Conservation (phyloP, 306 rosid species). For the Vachellia pachyceras region DNA sequence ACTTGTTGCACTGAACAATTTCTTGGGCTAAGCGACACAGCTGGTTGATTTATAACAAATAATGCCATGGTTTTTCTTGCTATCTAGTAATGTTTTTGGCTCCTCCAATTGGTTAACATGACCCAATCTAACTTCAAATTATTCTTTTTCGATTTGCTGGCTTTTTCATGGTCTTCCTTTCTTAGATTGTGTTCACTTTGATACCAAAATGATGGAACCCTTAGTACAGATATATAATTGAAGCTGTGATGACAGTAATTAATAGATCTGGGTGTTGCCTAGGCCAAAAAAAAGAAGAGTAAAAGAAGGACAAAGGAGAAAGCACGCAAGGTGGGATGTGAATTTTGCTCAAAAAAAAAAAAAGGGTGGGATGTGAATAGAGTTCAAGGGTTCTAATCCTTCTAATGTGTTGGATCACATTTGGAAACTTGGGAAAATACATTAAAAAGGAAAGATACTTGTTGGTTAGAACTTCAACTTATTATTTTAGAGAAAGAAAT, state of each 20-base stretch:
- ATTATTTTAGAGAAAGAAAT: too few species aligned
- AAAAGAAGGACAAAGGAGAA: not conserved
- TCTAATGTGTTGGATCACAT: not conserved
- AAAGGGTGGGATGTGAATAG: not conserved
- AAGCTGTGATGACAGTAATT: not conserved
- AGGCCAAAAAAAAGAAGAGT: not conserved
- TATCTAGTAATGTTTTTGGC: not conserved
- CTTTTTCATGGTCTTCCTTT: not conserved
- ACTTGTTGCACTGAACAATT: not conserved
- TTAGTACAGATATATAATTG: not conserved
- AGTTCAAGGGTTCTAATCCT: not conserved
- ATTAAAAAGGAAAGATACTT: too few species aligned
- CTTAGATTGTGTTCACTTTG: not conserved
- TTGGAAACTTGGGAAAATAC: too few species aligned
- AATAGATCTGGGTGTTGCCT: not conserved
- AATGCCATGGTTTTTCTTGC: not conserved
- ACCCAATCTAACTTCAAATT: not conserved
- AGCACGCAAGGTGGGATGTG: too few species aligned
- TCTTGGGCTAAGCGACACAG: not conserved
- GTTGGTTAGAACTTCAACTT: too few species aligned
- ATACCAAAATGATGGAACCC: not conserved
- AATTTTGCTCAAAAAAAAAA: too few species aligned
- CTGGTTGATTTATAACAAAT: not conserved
- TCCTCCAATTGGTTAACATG: not conserved
- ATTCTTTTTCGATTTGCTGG: not conserved